Conservation (phyloP, 2,329 filamentous ascomycete species). For the Penicillium verrucosum region DNA sequence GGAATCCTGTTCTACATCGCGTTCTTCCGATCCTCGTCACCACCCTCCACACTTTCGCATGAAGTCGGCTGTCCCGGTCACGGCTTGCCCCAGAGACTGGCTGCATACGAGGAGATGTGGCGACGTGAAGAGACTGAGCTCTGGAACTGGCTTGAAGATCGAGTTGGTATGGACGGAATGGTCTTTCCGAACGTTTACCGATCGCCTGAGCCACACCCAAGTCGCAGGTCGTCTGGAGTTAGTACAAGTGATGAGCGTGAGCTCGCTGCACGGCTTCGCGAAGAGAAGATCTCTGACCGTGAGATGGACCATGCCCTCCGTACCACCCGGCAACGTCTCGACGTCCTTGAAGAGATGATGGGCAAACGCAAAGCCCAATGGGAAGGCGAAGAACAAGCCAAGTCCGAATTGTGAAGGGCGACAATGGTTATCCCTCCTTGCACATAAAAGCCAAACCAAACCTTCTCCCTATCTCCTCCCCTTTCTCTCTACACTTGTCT, state of each 20-base stretch:
- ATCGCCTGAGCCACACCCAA: constrained; percentile 31
- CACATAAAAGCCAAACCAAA: not conserved
- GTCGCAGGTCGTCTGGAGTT: constrained; percentile 45
- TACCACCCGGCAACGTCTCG: constrained; percentile 81
- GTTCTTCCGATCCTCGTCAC: constrained; percentile 59
- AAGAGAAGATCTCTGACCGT: constrained; percentile 67
- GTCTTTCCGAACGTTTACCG: constrained; percentile 35
- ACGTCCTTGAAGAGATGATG: constrained; percentile 70
- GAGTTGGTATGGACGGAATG: constrained; percentile 66
- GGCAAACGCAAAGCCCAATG: constrained; percentile 51
- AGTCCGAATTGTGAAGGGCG: constrained; percentile 22
- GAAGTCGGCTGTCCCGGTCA: constrained; percentile 41
- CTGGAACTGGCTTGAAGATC: constrained; percentile 90
- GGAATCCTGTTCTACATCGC: constrained; percentile 69
- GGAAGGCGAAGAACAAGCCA: constrained; percentile 15
- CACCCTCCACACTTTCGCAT: constrained; percentile 34
- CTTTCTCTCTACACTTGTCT: not conserved
- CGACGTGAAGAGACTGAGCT: constrained; percentile 78
- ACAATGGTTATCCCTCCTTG: not conserved
- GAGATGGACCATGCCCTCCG: constrained; percentile 77
- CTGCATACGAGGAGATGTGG: constrained; percentile 94
- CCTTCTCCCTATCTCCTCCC: not conserved
- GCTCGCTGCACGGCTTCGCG: constrained; percentile 56
- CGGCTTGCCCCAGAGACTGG: constrained; percentile 62
- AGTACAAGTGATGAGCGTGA: constrained; percentile 39